Evolutionary conservation across 768 basidiomycete species (phyloP), one percentile per base, ranked within the genome.

Genomic region (Boletellus sp.): DNA sequence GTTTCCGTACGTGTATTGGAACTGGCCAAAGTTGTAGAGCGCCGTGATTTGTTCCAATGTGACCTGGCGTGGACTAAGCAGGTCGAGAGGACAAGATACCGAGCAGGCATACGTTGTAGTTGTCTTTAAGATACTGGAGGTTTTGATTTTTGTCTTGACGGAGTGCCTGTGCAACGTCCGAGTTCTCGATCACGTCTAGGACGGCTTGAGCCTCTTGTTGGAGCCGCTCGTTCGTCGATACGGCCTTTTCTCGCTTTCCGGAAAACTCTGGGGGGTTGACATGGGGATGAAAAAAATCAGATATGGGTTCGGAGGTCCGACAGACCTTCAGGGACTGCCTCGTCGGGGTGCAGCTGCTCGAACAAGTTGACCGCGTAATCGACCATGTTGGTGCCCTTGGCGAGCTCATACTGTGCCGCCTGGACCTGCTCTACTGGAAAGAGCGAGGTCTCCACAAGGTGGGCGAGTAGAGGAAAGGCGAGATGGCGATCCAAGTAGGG

Each of bases 131-230:
- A 71, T 94, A 91, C 51, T 89, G 84, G 69, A 98, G 60, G 68
- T 97, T 98, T 76, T 96, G 94, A 59, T 90, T 90, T 74, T 96
- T 96, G 71, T 99, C 96, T 70, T 94, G 92, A 42, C 94, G 84
- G 48, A 99, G 74, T 9, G 92, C 85, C 56, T 94, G 91, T 6
- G 91, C 95, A 22, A 98, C 94, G 55, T 96, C 94, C 1, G 94
- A 93, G 61, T 94, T 94, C 68, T 94, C 90, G 66, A 99, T 98
- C 41, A 97, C 93, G 63, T 95, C 90, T 52, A 97, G 73, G 35
- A 98, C 93, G 9, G 87, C 87, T 64, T 93, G 89, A 0, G 95
- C 95, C 68, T 94, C 90, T 54, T 89, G 85, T 62, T 90, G 84
- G 38, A 99, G 75, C 42, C 82, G 78, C 64, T 94, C 86, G 56